Evolutionary conservation across 163 green algal genomes (phyloP).

Genomic region (Scenedesmus sp.): DNA sequence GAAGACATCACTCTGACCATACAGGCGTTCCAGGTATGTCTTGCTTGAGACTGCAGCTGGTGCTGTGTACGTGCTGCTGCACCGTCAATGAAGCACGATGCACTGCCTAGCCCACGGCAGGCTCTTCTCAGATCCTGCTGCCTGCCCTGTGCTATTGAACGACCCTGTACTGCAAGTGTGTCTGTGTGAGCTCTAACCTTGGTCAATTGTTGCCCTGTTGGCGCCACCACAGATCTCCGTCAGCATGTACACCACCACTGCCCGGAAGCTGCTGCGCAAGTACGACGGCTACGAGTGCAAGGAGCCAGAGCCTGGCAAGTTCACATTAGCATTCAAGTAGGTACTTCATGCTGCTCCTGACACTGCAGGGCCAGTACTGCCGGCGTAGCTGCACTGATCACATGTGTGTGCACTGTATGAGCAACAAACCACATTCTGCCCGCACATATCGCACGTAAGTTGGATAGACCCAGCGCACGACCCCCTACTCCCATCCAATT

Average conservation of each 20-base stretch:
- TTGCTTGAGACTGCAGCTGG: not conserved
- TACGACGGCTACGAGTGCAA: conserved; percentile 92
- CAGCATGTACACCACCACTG: conserved; percentile 62
- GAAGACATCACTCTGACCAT: not conserved
- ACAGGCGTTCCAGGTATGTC: conserved; percentile 26
- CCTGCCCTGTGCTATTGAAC: no score
- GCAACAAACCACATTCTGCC: no score
- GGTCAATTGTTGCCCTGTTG: not conserved
- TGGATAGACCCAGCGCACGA: not conserved
- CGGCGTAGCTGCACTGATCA: no score
- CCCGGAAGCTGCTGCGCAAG: conserved; percentile 74
- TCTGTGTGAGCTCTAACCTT: not conserved
- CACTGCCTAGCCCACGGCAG: no score
- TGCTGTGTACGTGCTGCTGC: not conserved
- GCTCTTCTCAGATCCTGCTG: no score
- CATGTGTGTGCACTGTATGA: not conserved
- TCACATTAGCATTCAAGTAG: conserved; percentile 86
- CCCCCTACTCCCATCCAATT: no score
- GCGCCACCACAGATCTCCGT: conserved; percentile 32
- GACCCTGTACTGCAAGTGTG: not conserved
- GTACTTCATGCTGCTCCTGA: not conserved
- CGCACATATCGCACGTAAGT: no score
- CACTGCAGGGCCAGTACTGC: not conserved
- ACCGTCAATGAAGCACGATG: not conserved
- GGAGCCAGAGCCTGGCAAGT: conserved; percentile 85